Evolutionary conservation across 1,284 basidiomycete genomes (phyloP).

Genomic region (Inonotus hispidus): DNA sequence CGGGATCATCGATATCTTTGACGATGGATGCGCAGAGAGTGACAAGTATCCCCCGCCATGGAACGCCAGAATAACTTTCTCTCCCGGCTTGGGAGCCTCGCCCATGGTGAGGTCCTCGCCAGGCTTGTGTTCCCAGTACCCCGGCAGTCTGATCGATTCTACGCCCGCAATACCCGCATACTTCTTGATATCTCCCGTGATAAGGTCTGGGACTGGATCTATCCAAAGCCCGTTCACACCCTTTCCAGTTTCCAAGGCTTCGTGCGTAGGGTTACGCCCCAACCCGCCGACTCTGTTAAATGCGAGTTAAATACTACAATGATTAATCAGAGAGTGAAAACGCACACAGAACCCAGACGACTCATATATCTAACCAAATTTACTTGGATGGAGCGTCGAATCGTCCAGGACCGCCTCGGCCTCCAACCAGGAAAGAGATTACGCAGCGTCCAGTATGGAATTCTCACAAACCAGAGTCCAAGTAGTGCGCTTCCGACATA

Average conservation of each 20-base stretch:
- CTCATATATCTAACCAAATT: background rate
- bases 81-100: slow-evolving; percentile 23
- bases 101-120: slow-evolving; percentile 45
- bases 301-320: background rate
- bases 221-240: slow-evolving; percentile 21
- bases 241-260: slow-evolving; percentile 12
- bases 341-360: background rate
- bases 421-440: slow-evolving; percentile 1
- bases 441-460: slow-evolving; percentile 8
- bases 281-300: background rate
- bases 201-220: slow-evolving; percentile 23
- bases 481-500: background rate
- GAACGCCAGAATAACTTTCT: slow-evolving; percentile 32
- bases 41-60: slow-evolving; percentile 31
- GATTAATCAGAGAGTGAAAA: background rate
- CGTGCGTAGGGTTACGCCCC: slow-evolving; percentile 2
- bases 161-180: slow-evolving; percentile 21
- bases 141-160: slow-evolving; percentile 18
- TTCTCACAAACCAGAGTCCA: background rate
- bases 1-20: slow-evolving; percentile 25
- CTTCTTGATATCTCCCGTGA: slow-evolving; percentile 35
- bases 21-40: slow-evolving; percentile 26
- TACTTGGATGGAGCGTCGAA: slow-evolving; percentile 2
- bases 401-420: slow-evolving; percentile 9
- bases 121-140: slow-evolving; percentile 20